A percentile compares a stretch with the other conserved stretches of the same genome.
Evolutionary conservation across 106 monocot genomes (phyloP).

Genomic region (Dendrobium huoshanense): DNA sequence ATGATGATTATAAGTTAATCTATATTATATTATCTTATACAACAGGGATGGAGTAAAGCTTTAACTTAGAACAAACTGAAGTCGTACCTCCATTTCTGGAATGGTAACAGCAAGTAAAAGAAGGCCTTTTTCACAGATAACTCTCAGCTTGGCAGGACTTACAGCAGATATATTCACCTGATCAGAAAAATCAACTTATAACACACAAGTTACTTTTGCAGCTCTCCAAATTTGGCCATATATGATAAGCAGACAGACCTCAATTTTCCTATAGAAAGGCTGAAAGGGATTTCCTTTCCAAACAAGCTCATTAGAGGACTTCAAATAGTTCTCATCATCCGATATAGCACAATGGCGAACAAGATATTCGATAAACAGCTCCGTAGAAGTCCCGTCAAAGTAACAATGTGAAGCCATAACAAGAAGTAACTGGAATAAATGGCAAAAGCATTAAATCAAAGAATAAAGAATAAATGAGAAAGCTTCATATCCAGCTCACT

Average conservation of each 20-base stretch:
- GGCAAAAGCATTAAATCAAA: constrained; percentile 9
- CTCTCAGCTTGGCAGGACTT: constrained; percentile 58
- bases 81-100: constrained; percentile 92
- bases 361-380: constrained; percentile 79
- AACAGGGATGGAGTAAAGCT: neutral
- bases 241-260: constrained; percentile 30
- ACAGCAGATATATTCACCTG: constrained; percentile 50
- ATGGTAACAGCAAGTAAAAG: constrained; percentile 85
- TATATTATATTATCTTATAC: neutral
- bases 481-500: too few species aligned
- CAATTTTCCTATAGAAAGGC: constrained; percentile 58
- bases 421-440: constrained; percentile 71
- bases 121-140: constrained; percentile 83
- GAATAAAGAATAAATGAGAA: neutral
- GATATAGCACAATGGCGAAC: constrained; percentile 74
- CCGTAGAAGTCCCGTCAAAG: constrained; percentile 54
- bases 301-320: constrained; percentile 31
- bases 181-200: constrained; percentile 6
- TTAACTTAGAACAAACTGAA: neutral
- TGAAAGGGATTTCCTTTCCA: constrained; percentile 35
- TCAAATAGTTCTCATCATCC: constrained; percentile 50
- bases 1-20: neutral
- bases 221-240: neutral
- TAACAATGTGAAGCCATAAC: constrained; percentile 99
- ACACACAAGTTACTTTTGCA: neutral